These are phyloP conservation scores for Zygotorulaspora mrakii DNA, from an alignment of 1,139 yeast species.

Conservation along the genomic window DNA sequence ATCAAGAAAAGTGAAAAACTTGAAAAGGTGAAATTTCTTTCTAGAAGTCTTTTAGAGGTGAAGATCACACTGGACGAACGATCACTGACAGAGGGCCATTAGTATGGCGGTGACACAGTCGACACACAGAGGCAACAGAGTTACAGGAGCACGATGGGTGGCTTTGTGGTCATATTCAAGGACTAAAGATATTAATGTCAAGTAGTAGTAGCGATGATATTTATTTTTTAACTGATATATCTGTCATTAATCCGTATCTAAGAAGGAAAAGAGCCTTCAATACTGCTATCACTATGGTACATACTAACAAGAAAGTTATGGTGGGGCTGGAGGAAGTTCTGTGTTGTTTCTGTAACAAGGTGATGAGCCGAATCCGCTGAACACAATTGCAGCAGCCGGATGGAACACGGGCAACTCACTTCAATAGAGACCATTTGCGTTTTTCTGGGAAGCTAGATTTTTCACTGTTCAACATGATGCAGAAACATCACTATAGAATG, in stretches of 20 bases:
- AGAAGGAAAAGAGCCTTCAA: background rate
- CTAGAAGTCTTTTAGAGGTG: background rate
- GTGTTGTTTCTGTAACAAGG: constrained; percentile 4
- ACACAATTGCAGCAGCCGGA: too few relatives aligned
- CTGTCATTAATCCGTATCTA: constrained; percentile 9
- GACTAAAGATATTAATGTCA: too few relatives aligned
- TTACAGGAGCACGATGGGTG: too few relatives aligned
- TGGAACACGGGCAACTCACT: constrained; percentile 4
- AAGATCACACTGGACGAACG: too few relatives aligned
- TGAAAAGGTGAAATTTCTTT: background rate
- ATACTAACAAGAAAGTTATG: constrained; percentile 4
- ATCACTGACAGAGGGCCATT: too few relatives aligned
- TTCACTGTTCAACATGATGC: constrained; percentile 11
- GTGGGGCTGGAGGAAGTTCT: background rate
- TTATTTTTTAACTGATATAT: background rate
- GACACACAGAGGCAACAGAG: too few relatives aligned
- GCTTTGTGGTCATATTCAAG: too few relatives aligned
- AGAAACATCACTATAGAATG: constrained; percentile 7
- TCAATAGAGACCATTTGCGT: constrained; percentile 18
- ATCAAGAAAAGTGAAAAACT: too few relatives aligned
- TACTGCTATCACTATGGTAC: constrained; percentile 12
- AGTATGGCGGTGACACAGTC: too few relatives aligned
- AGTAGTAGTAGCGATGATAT: too few relatives aligned
- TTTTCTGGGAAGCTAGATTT: too few relatives aligned
- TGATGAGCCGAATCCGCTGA: too few relatives aligned